Evolutionary conservation across 2,329 filamentous ascomycete genomes (phyloP).

Genomic region (Berkeleyomyces basicola): DNA sequence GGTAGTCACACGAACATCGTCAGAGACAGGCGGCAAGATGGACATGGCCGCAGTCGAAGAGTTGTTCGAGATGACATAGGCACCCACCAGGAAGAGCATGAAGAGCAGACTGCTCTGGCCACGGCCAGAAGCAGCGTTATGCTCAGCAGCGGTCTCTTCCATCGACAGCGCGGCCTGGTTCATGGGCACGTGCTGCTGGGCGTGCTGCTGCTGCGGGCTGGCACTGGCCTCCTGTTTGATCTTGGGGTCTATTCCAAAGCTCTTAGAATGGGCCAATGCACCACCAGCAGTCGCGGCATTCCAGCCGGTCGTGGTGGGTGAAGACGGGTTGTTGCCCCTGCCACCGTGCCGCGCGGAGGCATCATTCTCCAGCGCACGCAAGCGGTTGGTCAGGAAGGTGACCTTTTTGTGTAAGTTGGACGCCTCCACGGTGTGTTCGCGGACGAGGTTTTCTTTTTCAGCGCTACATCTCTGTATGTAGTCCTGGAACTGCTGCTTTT

Average conservation of each 20-base stretch:
- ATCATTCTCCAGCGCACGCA: slow-evolving; percentile 46
- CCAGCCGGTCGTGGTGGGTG: slow-evolving; percentile 23
- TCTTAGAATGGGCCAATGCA: slow-evolving; percentile 29
- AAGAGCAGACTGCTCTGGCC: slow-evolving; percentile 72
- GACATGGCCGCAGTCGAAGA: slow-evolving; percentile 36
- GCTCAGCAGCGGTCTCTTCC: slow-evolving; percentile 19
- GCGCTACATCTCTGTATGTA: slow-evolving; percentile 61
- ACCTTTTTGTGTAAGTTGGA: slow-evolving; percentile 88
- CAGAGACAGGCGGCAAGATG: slow-evolving; percentile 59
- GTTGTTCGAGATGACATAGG: slow-evolving; percentile 82
- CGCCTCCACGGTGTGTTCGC: slow-evolving; percentile 75
- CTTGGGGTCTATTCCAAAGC: slow-evolving; percentile 8
- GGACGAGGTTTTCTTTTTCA: slow-evolving; percentile 86
- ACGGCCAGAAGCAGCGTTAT: slow-evolving; percentile 30
- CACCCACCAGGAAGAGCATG: slow-evolving; percentile 92
- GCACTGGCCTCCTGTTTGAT: slow-evolving; percentile 34
- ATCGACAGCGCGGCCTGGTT: slow-evolving; percentile 30
- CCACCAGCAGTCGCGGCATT: background rate
- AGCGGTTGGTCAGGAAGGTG: slow-evolving; percentile 57
- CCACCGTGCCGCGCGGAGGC: slow-evolving; percentile 20
- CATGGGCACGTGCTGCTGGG: slow-evolving; percentile 29
- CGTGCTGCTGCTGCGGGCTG: background rate
- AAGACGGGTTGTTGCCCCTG: slow-evolving; percentile 41
- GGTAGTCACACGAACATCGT: slow-evolving; percentile 64
- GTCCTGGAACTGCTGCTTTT: slow-evolving; percentile 58